phyloP scores from a whole-genome alignment of 768 basidiomycete species.

The Gymnopilus junonius region DNA sequence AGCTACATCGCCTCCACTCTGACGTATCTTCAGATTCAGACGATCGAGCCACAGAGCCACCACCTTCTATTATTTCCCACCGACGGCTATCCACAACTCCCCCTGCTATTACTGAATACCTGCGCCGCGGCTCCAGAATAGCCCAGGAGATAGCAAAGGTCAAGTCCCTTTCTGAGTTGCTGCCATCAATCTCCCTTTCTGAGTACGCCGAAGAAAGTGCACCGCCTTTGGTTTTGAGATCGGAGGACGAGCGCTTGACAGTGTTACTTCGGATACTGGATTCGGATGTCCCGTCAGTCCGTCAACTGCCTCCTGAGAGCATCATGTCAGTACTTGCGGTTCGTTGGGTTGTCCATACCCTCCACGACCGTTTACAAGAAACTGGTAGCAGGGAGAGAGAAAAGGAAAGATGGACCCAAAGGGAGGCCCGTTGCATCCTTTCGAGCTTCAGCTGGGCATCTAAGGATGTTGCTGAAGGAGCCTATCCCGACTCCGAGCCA shows the following conservation, averaged over 20 bases:
- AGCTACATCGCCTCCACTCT: slow-evolving; percentile 58
- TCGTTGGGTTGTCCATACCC: slow-evolving; percentile 61
- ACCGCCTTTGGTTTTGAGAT: slow-evolving; percentile 51
- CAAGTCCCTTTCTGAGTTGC: slow-evolving; percentile 49
- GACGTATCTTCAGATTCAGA: slow-evolving; percentile 41
- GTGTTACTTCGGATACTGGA: slow-evolving; percentile 59
- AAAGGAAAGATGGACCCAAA: slow-evolving; percentile 69
- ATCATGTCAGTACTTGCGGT: slow-evolving; percentile 58
- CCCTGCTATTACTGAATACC: slow-evolving; percentile 54
- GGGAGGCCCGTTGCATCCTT: slow-evolving; percentile 65
- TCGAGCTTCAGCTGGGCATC: slow-evolving; percentile 45
- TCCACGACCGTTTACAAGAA: slow-evolving; percentile 57
- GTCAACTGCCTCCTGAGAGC: slow-evolving; percentile 47
- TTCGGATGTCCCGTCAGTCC: slow-evolving; percentile 56
- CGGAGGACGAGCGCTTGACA: slow-evolving; percentile 54
- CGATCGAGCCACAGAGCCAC: slow-evolving; percentile 33
- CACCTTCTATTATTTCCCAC: slow-evolving; percentile 38
- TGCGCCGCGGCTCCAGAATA: slow-evolving; percentile 72
- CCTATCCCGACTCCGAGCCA: slow-evolving; percentile 16
- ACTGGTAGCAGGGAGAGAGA: slow-evolving; percentile 59
- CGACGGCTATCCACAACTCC: slow-evolving; percentile 29
- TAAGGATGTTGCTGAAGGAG: background rate
- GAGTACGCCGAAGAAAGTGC: slow-evolving; percentile 34
- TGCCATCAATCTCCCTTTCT: slow-evolving; percentile 43
- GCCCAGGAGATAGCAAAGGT: slow-evolving; percentile 61